Percentiles rank a stretch among this genome's conserved stretches.
Conservation (phyloP, 441 rosid species). For the Sinapis alba region DNA sequence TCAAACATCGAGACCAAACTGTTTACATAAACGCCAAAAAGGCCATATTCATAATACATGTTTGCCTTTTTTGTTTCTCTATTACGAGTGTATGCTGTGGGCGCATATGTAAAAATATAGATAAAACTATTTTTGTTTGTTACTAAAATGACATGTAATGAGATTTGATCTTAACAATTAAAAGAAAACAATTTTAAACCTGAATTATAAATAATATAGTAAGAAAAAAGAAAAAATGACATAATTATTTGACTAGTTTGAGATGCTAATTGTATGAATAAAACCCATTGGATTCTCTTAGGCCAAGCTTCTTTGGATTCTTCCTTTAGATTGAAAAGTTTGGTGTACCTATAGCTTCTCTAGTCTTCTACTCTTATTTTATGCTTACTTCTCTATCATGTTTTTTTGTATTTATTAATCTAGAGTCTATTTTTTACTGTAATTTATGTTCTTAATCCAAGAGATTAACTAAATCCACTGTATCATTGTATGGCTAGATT, state of each 20-base stretch:
- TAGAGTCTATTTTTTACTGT: background rate
- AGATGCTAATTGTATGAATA: background rate
- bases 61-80: background rate
- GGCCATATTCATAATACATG: conserved; percentile 1
- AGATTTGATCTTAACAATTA: background rate
- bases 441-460: background rate
- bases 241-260: background rate
- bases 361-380: conserved; percentile 15
- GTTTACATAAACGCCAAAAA: conserved; percentile 5
- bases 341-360: conserved; percentile 45
- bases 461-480: background rate
- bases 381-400: conserved; percentile 5
- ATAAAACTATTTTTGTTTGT: background rate
- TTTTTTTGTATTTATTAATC: background rate
- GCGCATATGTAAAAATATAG: background rate
- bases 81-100: background rate
- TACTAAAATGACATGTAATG: background rate
- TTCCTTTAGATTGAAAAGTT: conserved; percentile 31
- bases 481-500: background rate
- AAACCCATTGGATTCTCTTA: conserved; percentile 34
- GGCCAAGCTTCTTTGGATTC: conserved; percentile 45
- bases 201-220: background rate
- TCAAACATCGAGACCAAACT: conserved; percentile 28
- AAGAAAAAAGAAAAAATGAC: background rate
- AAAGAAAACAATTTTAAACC: background rate